Evolutionary conservation across 495 filamentous ascomycete genomes (phyloP).

Genomic region (Tricharina praecox): DNA sequence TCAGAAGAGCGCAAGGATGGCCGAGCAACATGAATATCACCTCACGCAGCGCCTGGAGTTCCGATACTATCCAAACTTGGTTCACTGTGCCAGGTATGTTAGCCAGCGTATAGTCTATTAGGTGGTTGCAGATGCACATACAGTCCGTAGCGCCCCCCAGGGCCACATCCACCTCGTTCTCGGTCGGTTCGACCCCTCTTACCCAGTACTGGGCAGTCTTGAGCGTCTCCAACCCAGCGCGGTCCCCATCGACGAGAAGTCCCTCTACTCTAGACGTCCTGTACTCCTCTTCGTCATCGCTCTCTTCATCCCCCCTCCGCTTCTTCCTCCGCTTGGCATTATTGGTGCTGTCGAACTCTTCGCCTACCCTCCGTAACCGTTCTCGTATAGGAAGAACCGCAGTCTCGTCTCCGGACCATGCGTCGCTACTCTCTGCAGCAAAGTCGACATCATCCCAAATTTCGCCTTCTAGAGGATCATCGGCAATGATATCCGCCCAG

Average conservation of each 20-base stretch:
- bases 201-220: slow-evolving; percentile 24
- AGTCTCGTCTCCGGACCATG: slow-evolving; percentile 19
- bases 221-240: slow-evolving; percentile 13
- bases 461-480: slow-evolving; percentile 51
- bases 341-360: slow-evolving; percentile 5
- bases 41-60: slow-evolving; percentile 61
- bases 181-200: slow-evolving; percentile 23
- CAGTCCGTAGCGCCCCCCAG: slow-evolving; percentile 30
- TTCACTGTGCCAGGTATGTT: slow-evolving; percentile 23
- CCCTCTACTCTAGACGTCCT: slow-evolving; percentile 22
- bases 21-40: slow-evolving; percentile 70
- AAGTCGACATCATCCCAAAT: slow-evolving; percentile 73
- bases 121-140: slow-evolving; percentile 5
- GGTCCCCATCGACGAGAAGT: slow-evolving; percentile 13
- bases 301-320: not conserved
- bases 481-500: slow-evolving; percentile 58
- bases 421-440: slow-evolving; percentile 43
- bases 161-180: slow-evolving; percentile 28
- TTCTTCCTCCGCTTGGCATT: slow-evolving; percentile 10
- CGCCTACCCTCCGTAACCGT: slow-evolving; percentile 1
- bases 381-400: slow-evolving; percentile 5
- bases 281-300: slow-evolving; percentile 34
- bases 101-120: slow-evolving; percentile 5
- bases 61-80: slow-evolving; percentile 40
- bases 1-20: slow-evolving; percentile 56